Evolutionary conservation across 371 early-diverging fungal species (phyloP).

Genomic region (Mucor lusitanicus): DNA sequence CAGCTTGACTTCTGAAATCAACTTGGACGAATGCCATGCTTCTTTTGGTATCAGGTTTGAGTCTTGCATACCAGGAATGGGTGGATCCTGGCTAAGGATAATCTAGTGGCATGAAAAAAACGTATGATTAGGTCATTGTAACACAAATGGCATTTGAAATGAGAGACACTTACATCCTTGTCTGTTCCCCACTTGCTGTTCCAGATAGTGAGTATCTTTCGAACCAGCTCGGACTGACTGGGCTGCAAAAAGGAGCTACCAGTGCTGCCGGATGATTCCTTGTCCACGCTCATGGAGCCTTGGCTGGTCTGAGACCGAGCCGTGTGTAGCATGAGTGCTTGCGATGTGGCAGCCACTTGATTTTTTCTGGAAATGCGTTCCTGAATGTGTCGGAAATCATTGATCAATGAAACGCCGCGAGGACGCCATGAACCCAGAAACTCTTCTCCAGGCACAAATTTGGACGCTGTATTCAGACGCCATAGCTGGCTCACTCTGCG

Average conservation of each 20-base stretch:
- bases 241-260: background rate
- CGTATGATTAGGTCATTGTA: slow-evolving; percentile 3
- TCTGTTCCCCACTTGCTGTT: slow-evolving; percentile 39
- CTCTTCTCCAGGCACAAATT: slow-evolving; percentile 85
- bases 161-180: slow-evolving; percentile 49
- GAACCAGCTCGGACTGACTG: slow-evolving; percentile 33
- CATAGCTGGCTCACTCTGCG: slow-evolving; percentile 66
- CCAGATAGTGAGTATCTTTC: slow-evolving; percentile 54
- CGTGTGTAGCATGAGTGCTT: slow-evolving; percentile 30
- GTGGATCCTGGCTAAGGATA: slow-evolving; percentile 52
- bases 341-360: slow-evolving; percentile 35
- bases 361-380: slow-evolving; percentile 39
- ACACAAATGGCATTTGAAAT: background rate
- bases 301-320: slow-evolving; percentile 30
- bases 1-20: slow-evolving; percentile 60
- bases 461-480: slow-evolving; percentile 71
- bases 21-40: slow-evolving; percentile 28
- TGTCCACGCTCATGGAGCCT: slow-evolving; percentile 13
- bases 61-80: slow-evolving; percentile 44
- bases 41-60: slow-evolving; percentile 31
- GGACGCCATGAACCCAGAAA: slow-evolving; percentile 75
- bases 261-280: background rate
- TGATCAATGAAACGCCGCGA: slow-evolving; percentile 69
- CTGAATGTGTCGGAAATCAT: slow-evolving; percentile 55
- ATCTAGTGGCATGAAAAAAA: slow-evolving; percentile 35